Percentiles rank a stretch among this genome's conserved stretches.
These are phyloP conservation scores for Diplogelasinospora grovesii DNA, from an alignment of 495 filamentous ascomycete species.

Conservation along the genomic window DNA sequence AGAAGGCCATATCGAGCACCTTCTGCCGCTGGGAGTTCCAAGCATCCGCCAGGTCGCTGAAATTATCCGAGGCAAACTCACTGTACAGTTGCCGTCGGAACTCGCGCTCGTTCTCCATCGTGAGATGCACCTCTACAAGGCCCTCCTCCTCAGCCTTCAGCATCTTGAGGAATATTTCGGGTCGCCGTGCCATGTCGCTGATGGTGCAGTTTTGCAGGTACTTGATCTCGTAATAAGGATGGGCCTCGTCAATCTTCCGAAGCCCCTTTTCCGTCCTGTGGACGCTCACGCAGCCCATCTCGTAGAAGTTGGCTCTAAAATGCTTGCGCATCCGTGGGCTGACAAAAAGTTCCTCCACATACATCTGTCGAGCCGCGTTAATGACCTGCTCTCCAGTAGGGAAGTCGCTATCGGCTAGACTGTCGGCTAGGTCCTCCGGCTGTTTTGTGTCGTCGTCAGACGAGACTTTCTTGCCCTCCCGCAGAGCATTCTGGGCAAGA, in stretches of 20 bases:
- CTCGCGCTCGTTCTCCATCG: conserved; percentile 63
- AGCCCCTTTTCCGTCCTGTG: conserved; percentile 88
- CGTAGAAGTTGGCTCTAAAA: conserved; percentile 75
- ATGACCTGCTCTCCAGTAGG: conserved; percentile 68
- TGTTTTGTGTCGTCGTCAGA: conserved; percentile 71
- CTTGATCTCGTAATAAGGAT: conserved; percentile 97
- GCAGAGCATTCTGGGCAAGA: conserved; percentile 76
- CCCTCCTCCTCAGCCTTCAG: conserved; percentile 93
- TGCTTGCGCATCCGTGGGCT: conserved; percentile 87
- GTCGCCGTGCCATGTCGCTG: conserved; percentile 67
- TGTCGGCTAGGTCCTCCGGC: conserved; percentile 82
- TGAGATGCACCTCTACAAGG: conserved; percentile 73
- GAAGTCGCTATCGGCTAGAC: conserved; percentile 64
- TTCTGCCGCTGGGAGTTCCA: conserved; percentile 87
- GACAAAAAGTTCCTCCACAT: conserved; percentile 80
- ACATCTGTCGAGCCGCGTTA: conserved; percentile 73
- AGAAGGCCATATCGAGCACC: conserved; percentile 71
- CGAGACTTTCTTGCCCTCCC: conserved; percentile 67
- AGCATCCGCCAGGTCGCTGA: conserved; percentile 87
- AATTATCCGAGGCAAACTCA: conserved; percentile 89
- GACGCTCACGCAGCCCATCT: conserved; percentile 74
- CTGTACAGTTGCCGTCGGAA: conserved; percentile 67
- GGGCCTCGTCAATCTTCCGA: conserved; percentile 89
- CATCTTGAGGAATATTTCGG: conserved; percentile 90
- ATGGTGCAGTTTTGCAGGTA: conserved; percentile 86